These are phyloP conservation scores for Dillenia suffruticosa DNA, from an alignment of 164 flowering plant species.

Conservation along the genomic window DNA sequence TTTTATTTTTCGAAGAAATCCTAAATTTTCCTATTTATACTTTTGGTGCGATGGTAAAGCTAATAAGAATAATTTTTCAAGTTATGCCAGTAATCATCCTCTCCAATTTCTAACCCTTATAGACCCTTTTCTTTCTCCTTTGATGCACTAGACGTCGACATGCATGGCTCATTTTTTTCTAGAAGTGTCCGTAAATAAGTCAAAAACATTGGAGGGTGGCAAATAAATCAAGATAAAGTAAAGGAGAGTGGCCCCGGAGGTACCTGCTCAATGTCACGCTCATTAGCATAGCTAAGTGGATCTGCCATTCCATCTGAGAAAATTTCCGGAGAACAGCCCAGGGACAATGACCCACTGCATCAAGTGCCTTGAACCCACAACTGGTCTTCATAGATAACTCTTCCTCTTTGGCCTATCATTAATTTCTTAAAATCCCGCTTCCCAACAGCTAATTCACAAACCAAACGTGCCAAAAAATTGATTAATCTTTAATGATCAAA, in stretches of 20 bases:
- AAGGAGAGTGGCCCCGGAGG: not conserved
- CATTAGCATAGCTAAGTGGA: conserved; percentile 60
- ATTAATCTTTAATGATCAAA: no score
- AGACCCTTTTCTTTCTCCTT: no score
- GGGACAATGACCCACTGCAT: conserved; percentile 35
- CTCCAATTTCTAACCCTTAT: no score
- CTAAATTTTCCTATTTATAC: no score
- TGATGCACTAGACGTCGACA: not conserved
- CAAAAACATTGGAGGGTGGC: not conserved
- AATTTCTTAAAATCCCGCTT: conserved; percentile 8
- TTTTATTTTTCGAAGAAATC: no score
- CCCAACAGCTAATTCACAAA: no score
- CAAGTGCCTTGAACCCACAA: conserved; percentile 32
- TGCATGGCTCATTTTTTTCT: not conserved
- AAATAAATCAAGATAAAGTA: not conserved
- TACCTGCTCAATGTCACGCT: conserved; percentile 76
- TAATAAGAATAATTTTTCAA: no score
- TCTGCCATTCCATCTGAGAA: conserved; percentile 97
- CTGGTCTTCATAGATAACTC: conserved; percentile 62
- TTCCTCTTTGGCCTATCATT: conserved; percentile 38
- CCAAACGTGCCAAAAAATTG: no score
- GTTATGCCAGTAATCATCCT: no score
- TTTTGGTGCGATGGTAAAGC: no score
- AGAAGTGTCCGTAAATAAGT: not conserved
- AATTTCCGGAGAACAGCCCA: conserved; percentile 26